A percentile compares a stretch with the other conserved stretches of the same genome.
Evolutionary conservation across 2,329 filamentous ascomycete genomes (phyloP).

Genomic region (Gremmenia infestans): DNA sequence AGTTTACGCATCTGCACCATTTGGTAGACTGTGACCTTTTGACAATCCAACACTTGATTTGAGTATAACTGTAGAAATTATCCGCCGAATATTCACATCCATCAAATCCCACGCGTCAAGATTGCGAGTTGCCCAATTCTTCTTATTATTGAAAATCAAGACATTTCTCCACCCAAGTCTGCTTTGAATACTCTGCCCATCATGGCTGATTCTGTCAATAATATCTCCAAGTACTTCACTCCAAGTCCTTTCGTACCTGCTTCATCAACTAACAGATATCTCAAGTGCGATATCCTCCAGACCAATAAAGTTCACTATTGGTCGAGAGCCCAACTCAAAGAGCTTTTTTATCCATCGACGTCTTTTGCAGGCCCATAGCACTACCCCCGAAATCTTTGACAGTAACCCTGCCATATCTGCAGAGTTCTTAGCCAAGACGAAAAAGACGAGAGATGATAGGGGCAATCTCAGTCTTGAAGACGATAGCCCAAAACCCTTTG

Average conservation of each 20-base stretch:
- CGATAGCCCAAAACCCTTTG: background rate
- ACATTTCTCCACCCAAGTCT: background rate
- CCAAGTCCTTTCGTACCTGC: background rate
- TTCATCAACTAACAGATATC: background rate
- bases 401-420: background rate
- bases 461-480: background rate
- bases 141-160: background rate
- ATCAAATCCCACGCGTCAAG: background rate
- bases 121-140: no score
- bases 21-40: background rate
- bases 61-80: no score
- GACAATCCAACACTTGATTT: background rate
- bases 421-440: background rate
- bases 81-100: no score
- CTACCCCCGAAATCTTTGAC: background rate
- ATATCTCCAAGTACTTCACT: background rate
- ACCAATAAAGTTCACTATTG: background rate
- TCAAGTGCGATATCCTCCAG: background rate
- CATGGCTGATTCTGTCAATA: background rate
- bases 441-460: background rate
- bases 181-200: background rate
- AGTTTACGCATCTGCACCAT: background rate
- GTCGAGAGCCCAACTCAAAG: background rate
- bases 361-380: background rate
- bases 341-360: background rate